Evolutionary conservation across 352 stramenopile species (phyloP), one percentile per base, ranked within the genome.

Genomic region (Phytophthora citricola): DNA sequence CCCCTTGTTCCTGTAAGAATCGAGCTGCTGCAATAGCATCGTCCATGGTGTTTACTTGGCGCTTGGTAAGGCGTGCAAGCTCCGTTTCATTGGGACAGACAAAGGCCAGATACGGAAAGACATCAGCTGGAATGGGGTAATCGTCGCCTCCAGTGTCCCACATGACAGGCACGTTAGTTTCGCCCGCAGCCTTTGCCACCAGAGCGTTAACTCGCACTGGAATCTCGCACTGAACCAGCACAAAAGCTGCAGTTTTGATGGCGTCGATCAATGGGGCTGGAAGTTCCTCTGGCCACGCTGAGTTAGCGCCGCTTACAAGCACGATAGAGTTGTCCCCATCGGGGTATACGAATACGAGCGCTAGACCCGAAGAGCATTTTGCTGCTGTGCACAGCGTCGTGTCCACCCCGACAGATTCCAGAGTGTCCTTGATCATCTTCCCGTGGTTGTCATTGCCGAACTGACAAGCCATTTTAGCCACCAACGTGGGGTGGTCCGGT

Each of bases 291-390:
- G 79, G 73, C 83, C 83, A 93, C 40, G 77, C 75, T 14, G 67
- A 66, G 51, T 93, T 93, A 15, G 85, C 85, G 17, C 85, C 85
- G 39, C 82, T 79, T 4, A 91, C 81, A 45, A 92, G 86, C 20
- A 93, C 76, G 57, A 92, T 93, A 20, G 81, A 90, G 61, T 93
- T 93, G 51, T 91, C 79, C 41, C 85, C 85, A 46, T 89, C 75
- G 17, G 83, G 81, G 32, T 85, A 86, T 11, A 91, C 69, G 6
- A 93, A 90, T 41, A 93, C 81, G 48, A 89, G 86, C 14, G 81
- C 83, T 52, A 91, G 85, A 22, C 83, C 85, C 4, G 81, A 92
- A 0, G 78, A 72, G 9, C 66, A 83, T 36, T 46, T 54, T 40
- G 73, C 79, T 39, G 75, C 58, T 8, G 66, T 75, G 9, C 66